Base-by-base conservation (phyloP, 2,329 filamentous ascomycete genomes). In the Thelonectria olida region DNA sequence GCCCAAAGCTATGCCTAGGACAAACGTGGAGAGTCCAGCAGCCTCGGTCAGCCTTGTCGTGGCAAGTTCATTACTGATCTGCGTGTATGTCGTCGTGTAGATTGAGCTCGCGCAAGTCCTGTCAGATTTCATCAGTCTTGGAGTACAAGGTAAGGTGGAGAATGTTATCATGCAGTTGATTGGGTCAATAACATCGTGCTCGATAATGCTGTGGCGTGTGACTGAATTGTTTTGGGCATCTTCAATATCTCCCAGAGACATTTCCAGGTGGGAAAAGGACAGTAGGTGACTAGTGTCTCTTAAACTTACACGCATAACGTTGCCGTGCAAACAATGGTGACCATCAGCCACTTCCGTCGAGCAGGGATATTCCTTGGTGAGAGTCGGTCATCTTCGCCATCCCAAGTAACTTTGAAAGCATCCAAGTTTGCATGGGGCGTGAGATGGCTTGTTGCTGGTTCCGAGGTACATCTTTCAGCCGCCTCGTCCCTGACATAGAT, bases 91-190 rank as follows among this genome's bases (percentile, higher is more conserved):
- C 2, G 67, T 27, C 2, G 67, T 68, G 76, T 97, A 96, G 68
- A 96, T 86, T 4, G 92, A 94, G 34, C 90, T 93, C 1, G 90
- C 86, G 74, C 91, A 92, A 12, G 92, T 95, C 56, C 90, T 92
- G 23, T 2, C 13, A 6, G 20, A n/a, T n/a, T n/a, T 8, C 4
- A 12, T 23, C 19, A 23, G 7, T 8, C 7, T 10, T 19, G 2
- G 7, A 8, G 20, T 10, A 8, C 22, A 17, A 23, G 6, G 20
- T 23, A 13, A 8, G 5, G 19, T 13, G 19, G 15, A 34, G n/a
- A 13, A 36, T 3, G 7, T 22, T 7, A 1, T 5, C 23, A 44
- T 7, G n/a, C n/a, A n/a, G n/a, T n/a, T n/a, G n/a, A n/a, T n/a
- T n/a, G n/a, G n/a, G n/a, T n/a, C n/a, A n/a, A n/a, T n/a, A n/a